Evolutionary conservation across 345 rosid species (phyloP).

Genomic region (Brassica incana): DNA sequence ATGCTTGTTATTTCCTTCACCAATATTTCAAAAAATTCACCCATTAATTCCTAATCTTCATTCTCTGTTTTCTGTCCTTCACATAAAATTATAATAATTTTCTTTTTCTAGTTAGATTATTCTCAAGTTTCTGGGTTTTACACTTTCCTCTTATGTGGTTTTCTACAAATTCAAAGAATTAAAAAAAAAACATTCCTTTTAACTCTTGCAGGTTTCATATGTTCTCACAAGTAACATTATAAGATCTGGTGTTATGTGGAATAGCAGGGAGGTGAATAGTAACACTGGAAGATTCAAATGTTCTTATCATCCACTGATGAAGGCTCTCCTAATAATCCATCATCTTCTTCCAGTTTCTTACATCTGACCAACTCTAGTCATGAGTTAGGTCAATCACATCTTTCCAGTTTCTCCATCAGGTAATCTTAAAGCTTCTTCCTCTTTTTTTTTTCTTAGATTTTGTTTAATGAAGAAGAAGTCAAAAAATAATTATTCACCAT

Average conservation of each 20-base stretch:
- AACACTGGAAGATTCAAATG: constrained; percentile 52
- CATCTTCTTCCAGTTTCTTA: constrained; percentile 44
- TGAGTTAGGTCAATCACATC: constrained; percentile 39
- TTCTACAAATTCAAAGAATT: constrained; percentile 4
- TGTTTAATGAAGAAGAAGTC: constrained; percentile 3
- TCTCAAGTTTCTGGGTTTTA: constrained; percentile 4
- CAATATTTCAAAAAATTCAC: constrained; percentile 15
- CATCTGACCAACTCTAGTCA: constrained; percentile 26
- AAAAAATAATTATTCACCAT: constrained; percentile 25
- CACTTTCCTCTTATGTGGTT: constrained; percentile 10
- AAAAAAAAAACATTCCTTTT: not conserved
- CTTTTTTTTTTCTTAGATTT: not conserved
- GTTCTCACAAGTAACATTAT: not conserved
- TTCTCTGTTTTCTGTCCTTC: constrained; percentile 40
- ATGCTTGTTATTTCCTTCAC: not conserved
- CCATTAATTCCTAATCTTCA: constrained; percentile 28
- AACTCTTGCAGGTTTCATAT: constrained; percentile 19
- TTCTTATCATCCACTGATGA: constrained; percentile 80
- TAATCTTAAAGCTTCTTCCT: constrained; percentile 19
- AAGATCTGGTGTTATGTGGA: constrained; percentile 63
- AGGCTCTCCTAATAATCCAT: constrained; percentile 69
- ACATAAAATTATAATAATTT: constrained; percentile 63
- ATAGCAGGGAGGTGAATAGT: constrained; percentile 51
- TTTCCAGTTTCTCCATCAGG: constrained; percentile 84
- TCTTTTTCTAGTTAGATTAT: not conserved